Conservation (phyloP, 75 land plant genomes). For the Isoetes taiwanensis region DNA sequence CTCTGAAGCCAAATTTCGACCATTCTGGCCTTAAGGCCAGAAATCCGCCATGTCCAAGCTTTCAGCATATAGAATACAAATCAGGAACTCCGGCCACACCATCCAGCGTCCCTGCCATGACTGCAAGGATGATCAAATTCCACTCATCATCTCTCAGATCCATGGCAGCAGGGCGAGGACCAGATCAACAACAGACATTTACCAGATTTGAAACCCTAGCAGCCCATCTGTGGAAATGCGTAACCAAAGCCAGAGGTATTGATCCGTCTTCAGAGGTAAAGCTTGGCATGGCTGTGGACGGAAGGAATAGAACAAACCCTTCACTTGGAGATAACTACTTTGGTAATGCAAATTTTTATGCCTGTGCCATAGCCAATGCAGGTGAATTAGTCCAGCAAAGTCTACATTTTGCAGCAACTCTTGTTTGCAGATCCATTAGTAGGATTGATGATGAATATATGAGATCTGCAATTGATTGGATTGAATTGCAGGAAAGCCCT, state of each 20-base stretch:
- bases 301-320: conserved; percentile 14
- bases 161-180: not conserved
- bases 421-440: not conserved
- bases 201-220: conserved; percentile 21
- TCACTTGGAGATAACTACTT: conserved; percentile 14
- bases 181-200: not conserved
- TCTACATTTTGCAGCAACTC: not conserved
- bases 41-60: conserved; percentile 8
- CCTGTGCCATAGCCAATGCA: not conserved
- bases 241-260: conserved; percentile 11
- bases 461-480: conserved; percentile 15
- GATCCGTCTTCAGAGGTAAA: not conserved
- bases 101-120: conserved; percentile 6
- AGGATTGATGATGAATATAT: conserved; percentile 16
- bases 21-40: conserved; percentile 12
- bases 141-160: not conserved
- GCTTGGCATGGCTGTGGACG: conserved; percentile 22
- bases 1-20: conserved; percentile 14
- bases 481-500: conserved; percentile 7
- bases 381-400: conserved; percentile 8
- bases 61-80: conserved; percentile 10
- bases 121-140: conserved; percentile 9
- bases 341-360: conserved; percentile 21
- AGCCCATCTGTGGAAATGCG: conserved; percentile 13
- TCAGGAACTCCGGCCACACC: not conserved